Percentiles rank a stretch among this genome's conserved stretches.
phyloP scores from a whole-genome alignment of 805 yeast species.

The Brettanomyces sp. region DNA sequence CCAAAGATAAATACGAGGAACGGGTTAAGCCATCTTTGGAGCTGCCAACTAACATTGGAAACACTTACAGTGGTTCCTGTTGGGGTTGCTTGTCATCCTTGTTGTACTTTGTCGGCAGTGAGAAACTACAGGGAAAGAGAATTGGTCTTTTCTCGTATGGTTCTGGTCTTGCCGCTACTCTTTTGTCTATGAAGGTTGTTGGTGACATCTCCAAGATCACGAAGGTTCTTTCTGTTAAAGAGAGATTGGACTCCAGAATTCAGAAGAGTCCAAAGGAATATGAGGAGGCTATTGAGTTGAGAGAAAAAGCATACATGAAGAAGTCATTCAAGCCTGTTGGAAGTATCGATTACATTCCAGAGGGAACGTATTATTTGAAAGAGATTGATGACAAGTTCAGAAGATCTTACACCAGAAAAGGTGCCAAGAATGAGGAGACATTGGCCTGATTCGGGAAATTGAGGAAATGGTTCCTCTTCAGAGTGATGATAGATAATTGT shows the following conservation, averaged over 20 bases:
- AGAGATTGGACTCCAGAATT: slow-evolving; percentile 57
- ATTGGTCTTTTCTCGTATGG: slow-evolving; percentile 95
- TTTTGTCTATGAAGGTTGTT: slow-evolving; percentile 68
- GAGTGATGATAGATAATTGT: background rate
- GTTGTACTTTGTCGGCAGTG: slow-evolving; percentile 65
- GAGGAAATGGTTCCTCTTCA: background rate
- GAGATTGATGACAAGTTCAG: slow-evolving; percentile 82
- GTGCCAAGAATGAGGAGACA: background rate
- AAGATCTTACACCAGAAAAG: slow-evolving; percentile 45
- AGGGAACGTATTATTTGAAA: slow-evolving; percentile 78
- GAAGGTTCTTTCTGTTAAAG: slow-evolving; percentile 54
- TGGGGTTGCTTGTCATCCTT: slow-evolving; percentile 82
- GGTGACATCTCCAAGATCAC: slow-evolving; percentile 73
- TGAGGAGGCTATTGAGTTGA: slow-evolving; percentile 68
- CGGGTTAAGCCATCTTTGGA: slow-evolving; percentile 73
- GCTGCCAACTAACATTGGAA: slow-evolving; percentile 95
- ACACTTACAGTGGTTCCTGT: slow-evolving; percentile 93
- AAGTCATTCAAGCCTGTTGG: slow-evolving; percentile 77
- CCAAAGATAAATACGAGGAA: slow-evolving; percentile 58
- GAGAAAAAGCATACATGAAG: slow-evolving; percentile 85
- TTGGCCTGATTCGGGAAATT: slow-evolving; percentile 47
- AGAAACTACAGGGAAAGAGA: slow-evolving; percentile 70
- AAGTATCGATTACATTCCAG: slow-evolving; percentile 54
- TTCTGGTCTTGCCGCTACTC: slow-evolving; percentile 90
- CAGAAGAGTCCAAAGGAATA: slow-evolving; percentile 69